Evolutionary conservation across 345 rosid genomes (phyloP).

Genomic region (Pugionium dolabratum): DNA sequence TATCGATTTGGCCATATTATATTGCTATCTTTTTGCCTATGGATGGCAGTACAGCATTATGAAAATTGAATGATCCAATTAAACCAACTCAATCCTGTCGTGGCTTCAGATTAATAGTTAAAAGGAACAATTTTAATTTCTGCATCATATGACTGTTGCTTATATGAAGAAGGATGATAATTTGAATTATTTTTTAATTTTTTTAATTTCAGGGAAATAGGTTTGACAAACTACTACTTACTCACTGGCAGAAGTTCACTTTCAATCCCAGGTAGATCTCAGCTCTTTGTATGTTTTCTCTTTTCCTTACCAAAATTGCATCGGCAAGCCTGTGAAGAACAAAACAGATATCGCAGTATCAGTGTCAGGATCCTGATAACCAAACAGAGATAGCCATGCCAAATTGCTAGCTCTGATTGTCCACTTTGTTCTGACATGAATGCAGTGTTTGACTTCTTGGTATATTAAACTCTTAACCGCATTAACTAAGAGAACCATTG

Average conservation of each 20-base stretch:
- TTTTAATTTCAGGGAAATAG: slow-evolving; percentile 66
- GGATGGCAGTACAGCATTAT: slow-evolving; percentile 2
- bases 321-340: slow-evolving; percentile 7
- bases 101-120: background rate
- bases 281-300: slow-evolving; percentile 18
- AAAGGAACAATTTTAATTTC: background rate
- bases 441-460: slow-evolving; percentile 12
- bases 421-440: background rate
- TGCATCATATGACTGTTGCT: slow-evolving; percentile 3
- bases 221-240: slow-evolving; percentile 79
- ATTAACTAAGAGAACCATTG: background rate
- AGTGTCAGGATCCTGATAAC: slow-evolving; percentile 2
- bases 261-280: slow-evolving; percentile 84
- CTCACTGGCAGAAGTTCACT: slow-evolving; percentile 95
- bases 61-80: slow-evolving; percentile 11
- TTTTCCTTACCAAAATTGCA: background rate
- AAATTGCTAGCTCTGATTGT: slow-evolving; percentile 14
- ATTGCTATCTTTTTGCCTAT: slow-evolving; percentile 1
- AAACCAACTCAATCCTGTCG: slow-evolving; percentile 5
- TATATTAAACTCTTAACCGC: slow-evolving; percentile 10
- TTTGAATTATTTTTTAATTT: background rate
- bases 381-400: slow-evolving; percentile 9
- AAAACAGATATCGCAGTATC: background rate
- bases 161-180: slow-evolving; percentile 8
- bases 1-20: background rate